Evolutionary conservation across 768 basidiomycete genomes (phyloP), one percentile per base, ranked within the genome.

Genomic region (Podaxis pistillaris): DNA sequence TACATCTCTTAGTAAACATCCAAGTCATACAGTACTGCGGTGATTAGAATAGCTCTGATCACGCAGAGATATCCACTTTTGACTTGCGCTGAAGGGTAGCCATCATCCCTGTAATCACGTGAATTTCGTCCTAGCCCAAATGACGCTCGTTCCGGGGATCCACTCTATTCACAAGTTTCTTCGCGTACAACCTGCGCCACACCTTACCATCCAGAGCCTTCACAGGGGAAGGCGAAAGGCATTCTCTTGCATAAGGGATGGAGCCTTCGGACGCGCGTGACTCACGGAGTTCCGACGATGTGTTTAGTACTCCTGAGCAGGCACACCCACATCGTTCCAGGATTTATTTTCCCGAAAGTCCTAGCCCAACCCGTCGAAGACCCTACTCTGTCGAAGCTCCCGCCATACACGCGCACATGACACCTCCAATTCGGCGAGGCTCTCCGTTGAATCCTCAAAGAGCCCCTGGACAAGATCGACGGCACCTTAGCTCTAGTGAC

Each of bases 381-480:
- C 53, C 53, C 62, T 37, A 65, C 60, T 52, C 63, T 66, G 54
- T 44, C 13, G 53, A 62, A 33, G 61, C 15, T 19, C 24, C 61
- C 36, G 8, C 19, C 6, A 56, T 50, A 56, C 51, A 63, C 69
- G 69, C 30, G 66, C 64, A 40, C 67, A 64, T 51, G 67, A 67
- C 64, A 11, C 73, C 72, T 51, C 72, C 74, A 19, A 51, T 72
- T 51, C 68, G 75, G 8, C 68, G 69, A 51, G 71, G 73, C 41
- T 76, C 75, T 30, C 75, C 76, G 15, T 64, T 78, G 22, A 76
- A 76, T 58, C 73, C 75, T 19, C 74, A 73, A 56, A 75, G 73
- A 56, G 59, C 63, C 13, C 53, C 65, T 52, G 52, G 61, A 41
- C 70, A 70, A 52, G 60, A 67, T 30, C 72, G 72, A 28, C 72